A percentile compares a stretch with the other conserved stretches of the same genome.
These are phyloP conservation scores for Hymenoscyphus albidus DNA, from an alignment of 2,329 filamentous ascomycete species.

Conservation along the genomic window DNA sequence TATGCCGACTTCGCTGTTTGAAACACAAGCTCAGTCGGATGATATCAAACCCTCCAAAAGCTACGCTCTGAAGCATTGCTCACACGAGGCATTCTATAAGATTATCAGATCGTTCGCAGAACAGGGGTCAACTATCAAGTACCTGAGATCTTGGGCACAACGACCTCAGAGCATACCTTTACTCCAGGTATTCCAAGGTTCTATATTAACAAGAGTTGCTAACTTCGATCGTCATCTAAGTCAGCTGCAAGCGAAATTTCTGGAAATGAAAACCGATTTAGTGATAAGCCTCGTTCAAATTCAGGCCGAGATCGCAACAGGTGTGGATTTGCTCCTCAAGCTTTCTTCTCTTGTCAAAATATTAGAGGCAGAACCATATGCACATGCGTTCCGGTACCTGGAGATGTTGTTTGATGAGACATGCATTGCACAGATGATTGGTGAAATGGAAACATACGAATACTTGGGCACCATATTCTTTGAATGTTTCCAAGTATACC, in stretches of 20 bases:
- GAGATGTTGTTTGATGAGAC: slow-evolving; percentile 73
- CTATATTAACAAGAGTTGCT: slow-evolving; percentile 42
- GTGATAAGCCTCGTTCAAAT: slow-evolving; percentile 65
- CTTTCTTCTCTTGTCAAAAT: slow-evolving; percentile 60
- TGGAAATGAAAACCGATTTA: slow-evolving; percentile 49
- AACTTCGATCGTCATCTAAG: slow-evolving; percentile 58
- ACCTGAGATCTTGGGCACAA: slow-evolving; percentile 46
- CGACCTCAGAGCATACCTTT: slow-evolving; percentile 31
- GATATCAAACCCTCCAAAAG: slow-evolving; percentile 28
- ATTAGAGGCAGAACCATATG: slow-evolving; percentile 42
- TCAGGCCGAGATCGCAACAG: slow-evolving; percentile 51
- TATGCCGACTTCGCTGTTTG: slow-evolving; percentile 69
- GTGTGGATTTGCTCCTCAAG: slow-evolving; percentile 52
- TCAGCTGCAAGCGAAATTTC: slow-evolving; percentile 55
- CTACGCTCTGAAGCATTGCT: slow-evolving; percentile 38
- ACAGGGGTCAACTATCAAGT: slow-evolving; percentile 45
- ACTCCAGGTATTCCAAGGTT: slow-evolving; percentile 32
- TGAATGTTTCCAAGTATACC: slow-evolving; percentile 76
- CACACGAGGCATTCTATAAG: slow-evolving; percentile 32
- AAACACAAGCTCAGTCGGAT: slow-evolving; percentile 37
- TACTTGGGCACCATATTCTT: slow-evolving; percentile 70
- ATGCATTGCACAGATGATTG: slow-evolving; percentile 65
- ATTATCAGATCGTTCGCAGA: slow-evolving; percentile 43
- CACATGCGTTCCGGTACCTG: slow-evolving; percentile 63
- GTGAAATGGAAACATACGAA: slow-evolving; percentile 57